These are phyloP conservation scores for Solanum appendiculatum DNA, from an alignment of 257 asterid genomes.

Conservation along the genomic window DNA sequence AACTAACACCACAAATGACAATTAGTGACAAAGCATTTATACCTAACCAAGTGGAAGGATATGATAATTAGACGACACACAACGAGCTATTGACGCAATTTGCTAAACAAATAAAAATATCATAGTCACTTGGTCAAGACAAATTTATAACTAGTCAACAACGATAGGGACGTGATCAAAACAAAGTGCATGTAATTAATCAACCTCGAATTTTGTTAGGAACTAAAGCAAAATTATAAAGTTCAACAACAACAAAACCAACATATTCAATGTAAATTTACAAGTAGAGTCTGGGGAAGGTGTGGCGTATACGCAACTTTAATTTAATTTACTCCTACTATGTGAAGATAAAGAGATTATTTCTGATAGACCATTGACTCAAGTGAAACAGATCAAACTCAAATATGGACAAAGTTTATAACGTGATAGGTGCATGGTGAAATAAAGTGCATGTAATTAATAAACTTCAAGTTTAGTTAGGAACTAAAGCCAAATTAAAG, in stretches of 20 bases:
- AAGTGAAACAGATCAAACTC: not conserved
- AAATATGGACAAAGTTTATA: not conserved
- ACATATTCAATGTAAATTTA: not conserved
- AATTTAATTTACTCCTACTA: not conserved
- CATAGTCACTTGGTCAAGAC: not conserved
- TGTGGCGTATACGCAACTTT: not conserved
- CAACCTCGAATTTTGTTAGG: slow-evolving; percentile 10
- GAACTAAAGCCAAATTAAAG: not conserved
- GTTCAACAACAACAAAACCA: not conserved
- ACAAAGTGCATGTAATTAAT: slow-evolving; percentile 7
- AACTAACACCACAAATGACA: not conserved
- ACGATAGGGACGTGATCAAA: slow-evolving; percentile 6
- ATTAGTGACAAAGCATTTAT: not conserved
- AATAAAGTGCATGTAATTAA: slow-evolving; percentile 6
- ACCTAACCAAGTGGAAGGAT: not conserved
- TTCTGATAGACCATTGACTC: not conserved
- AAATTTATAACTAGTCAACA: not conserved
- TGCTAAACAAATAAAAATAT: not conserved
- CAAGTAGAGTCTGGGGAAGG: not conserved
- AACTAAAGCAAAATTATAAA: not conserved
- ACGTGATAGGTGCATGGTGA: not conserved
- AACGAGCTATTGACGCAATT: not conserved
- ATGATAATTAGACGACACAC: not conserved
- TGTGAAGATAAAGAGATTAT: not conserved
- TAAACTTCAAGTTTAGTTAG: slow-evolving; percentile 7